Evolutionary conservation across 306 rosid genomes (phyloP).

Genomic region (Lathyrus aphaca): DNA sequence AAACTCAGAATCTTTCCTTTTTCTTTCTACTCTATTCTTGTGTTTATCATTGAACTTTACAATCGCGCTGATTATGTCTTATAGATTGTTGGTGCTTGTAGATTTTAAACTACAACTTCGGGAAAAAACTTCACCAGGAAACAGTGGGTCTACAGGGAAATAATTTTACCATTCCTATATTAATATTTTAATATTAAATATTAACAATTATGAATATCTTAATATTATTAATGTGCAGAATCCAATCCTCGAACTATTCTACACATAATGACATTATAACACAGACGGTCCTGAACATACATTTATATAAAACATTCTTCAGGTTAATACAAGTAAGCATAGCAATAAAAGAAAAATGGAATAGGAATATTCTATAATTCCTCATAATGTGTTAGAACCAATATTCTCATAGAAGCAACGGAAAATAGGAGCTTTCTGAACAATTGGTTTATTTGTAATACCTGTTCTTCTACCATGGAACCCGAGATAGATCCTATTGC

Average conservation of each 20-base stretch:
- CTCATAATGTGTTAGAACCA: constrained; percentile 11
- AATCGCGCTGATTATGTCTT: no score
- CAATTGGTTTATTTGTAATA: constrained; percentile 33
- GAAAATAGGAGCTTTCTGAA: not conserved
- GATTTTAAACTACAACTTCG: no score
- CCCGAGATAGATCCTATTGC: constrained; percentile 99
- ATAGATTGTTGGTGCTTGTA: no score
- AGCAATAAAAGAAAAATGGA: constrained; percentile 1
- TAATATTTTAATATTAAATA: no score
- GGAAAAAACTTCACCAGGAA: not conserved
- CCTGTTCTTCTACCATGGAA: constrained; percentile 98
- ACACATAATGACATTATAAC: not conserved
- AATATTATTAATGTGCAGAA: not conserved
- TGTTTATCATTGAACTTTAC: no score
- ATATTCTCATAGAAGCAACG: not conserved
- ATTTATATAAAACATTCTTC: not conserved
- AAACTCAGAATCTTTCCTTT: no score
- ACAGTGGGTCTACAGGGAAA: no score
- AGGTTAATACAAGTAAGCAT: not conserved
- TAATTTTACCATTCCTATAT: no score
- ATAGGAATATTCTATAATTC: not conserved
- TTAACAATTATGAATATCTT: not conserved
- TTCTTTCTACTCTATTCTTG: no score
- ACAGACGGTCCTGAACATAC: not conserved
- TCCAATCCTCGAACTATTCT: not conserved